Evolutionary conservation across 1,139 yeast genomes (phyloP).

Genomic region (Suhomyces panamericanus): DNA sequence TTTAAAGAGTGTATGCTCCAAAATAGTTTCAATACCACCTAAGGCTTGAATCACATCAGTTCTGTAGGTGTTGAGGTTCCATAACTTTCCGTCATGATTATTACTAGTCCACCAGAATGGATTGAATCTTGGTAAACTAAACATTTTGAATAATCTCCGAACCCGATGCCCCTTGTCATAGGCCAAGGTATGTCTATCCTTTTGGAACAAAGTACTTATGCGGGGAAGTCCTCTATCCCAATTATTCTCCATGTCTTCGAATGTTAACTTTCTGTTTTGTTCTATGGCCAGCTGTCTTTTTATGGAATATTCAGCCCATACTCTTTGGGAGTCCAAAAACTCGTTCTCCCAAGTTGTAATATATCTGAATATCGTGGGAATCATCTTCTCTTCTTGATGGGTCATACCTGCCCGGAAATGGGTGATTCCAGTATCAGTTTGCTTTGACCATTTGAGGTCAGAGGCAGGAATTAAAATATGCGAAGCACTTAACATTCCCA

Average conservation of each 20-base stretch:
- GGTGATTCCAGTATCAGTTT: slow-evolving; percentile 92
- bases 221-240: slow-evolving; percentile 99
- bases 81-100: slow-evolving; percentile 92
- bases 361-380: slow-evolving; percentile 92
- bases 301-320: slow-evolving; percentile 96
- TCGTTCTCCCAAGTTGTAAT: slow-evolving; percentile 97
- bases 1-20: slow-evolving; percentile 92
- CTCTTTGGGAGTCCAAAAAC: slow-evolving; percentile 89
- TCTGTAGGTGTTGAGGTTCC: slow-evolving; percentile 92
- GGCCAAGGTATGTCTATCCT: slow-evolving; percentile 91
- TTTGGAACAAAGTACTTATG: slow-evolving; percentile 91
- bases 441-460: slow-evolving; percentile 87
- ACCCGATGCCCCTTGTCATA: slow-evolving; percentile 93
- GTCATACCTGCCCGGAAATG: slow-evolving; percentile 95
- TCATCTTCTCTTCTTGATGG: slow-evolving; percentile 73
- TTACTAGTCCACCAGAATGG: slow-evolving; percentile 98
- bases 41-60: slow-evolving; percentile 96
- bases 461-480: slow-evolving; percentile 94
- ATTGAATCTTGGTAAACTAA: slow-evolving; percentile 65
- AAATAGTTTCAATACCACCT: slow-evolving; percentile 95
- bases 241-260: slow-evolving; percentile 89
- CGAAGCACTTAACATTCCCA: slow-evolving; percentile 97
- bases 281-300: slow-evolving; percentile 86
- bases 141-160: slow-evolving; percentile 77
- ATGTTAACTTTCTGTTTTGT: slow-evolving; percentile 81